Conservation (phyloP, 768 basidiomycete genomes). For the Boletus vinaceobasis region DNA sequence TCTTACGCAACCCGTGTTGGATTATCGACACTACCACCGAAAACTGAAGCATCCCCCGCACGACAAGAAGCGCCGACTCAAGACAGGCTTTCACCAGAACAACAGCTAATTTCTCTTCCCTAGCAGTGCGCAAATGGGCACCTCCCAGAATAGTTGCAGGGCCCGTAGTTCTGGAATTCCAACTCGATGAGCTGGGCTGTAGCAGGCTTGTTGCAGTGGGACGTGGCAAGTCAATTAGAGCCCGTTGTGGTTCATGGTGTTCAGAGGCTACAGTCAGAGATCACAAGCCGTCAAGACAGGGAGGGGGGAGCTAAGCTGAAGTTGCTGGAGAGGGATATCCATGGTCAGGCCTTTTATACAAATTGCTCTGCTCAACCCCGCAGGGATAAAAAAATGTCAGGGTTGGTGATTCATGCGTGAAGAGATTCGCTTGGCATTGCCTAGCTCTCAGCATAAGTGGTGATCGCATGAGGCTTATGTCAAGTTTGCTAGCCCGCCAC, state of each 20-base stretch:
- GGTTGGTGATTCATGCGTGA: neutral
- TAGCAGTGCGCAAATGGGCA: constrained; percentile 10
- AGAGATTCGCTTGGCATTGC: neutral
- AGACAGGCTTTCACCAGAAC: neutral
- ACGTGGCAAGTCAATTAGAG: constrained; percentile 50
- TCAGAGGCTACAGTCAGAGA: neutral
- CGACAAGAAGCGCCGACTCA: neutral
- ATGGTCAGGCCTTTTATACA: constrained; percentile 8
- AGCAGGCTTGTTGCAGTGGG: constrained; percentile 38
- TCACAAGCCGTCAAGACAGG: neutral
- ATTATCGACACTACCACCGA: neutral
- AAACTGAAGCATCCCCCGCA: neutral
- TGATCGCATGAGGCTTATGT: neutral
- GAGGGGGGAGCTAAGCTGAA: neutral
- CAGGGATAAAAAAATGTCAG: neutral
- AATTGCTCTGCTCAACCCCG: neutral
- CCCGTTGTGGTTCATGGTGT: constrained; percentile 34
- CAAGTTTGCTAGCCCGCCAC: neutral
- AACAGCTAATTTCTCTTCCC: neutral
- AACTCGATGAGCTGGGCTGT: constrained; percentile 49
- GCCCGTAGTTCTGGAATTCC: constrained; percentile 35
- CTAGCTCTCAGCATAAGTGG: neutral
- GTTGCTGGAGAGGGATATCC: neutral
- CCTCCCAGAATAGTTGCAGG: neutral
- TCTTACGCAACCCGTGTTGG: constrained; percentile 2